Conservation (phyloP, 345 rosid genomes). For the Syzygium aqueum region DNA sequence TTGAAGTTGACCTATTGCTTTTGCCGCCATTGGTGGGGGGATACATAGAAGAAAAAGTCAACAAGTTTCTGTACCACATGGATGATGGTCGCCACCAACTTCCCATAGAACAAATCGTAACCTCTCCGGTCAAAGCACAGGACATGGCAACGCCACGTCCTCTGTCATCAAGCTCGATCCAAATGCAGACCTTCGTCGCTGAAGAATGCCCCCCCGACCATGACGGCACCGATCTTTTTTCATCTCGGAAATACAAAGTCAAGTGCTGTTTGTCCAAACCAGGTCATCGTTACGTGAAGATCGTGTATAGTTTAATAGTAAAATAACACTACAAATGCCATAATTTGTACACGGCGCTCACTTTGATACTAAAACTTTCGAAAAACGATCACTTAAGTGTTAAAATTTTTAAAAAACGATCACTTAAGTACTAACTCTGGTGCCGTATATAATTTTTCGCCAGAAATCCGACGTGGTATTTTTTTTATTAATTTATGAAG, state of each 20-base stretch:
- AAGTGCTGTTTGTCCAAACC: not conserved
- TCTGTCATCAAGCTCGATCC: not conserved
- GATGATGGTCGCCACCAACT: not conserved
- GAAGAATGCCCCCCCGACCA: not conserved
- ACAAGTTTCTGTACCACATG: not conserved
- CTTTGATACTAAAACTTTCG: too few species aligned
- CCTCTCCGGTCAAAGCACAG: not conserved
- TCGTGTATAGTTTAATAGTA: not conserved
- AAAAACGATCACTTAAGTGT: too few species aligned
- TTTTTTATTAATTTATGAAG: too few species aligned
- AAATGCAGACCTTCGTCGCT: not conserved
- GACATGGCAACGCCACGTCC: not conserved
- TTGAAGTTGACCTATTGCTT: not conserved
- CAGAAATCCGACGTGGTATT: too few species aligned
- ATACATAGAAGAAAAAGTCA: not conserved
- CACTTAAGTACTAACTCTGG: too few species aligned
- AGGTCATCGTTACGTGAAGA: not conserved
- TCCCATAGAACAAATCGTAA: not conserved
- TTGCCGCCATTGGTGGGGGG: not conserved
- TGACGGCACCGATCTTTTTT: not conserved
- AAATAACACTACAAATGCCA: too few species aligned
- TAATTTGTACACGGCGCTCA: too few species aligned
- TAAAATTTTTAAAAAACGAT: too few species aligned
- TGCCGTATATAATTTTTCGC: too few species aligned
- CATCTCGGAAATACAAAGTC: not conserved